Conservation (phyloP, 768 basidiomycete species). For the Russula sp. region DNA sequence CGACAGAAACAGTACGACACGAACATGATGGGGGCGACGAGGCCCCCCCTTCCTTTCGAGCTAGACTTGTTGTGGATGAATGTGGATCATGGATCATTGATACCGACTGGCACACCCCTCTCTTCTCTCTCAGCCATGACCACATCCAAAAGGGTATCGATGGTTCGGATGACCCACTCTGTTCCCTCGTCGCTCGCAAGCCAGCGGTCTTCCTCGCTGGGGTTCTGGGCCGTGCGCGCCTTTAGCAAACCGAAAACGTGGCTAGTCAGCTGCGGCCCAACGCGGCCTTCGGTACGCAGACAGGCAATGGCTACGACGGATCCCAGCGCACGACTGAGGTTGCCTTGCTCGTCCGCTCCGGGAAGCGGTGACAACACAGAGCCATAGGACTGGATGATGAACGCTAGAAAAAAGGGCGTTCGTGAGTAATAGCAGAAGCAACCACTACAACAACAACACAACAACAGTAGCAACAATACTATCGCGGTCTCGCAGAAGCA, state of each 20-base stretch:
- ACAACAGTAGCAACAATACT: background rate
- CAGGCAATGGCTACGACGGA: slow-evolving; percentile 84
- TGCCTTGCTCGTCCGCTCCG: slow-evolving; percentile 60
- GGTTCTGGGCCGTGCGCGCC: slow-evolving; percentile 58
- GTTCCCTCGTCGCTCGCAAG: slow-evolving; percentile 82
- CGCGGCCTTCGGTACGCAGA: slow-evolving; percentile 78
- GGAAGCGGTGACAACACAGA: slow-evolving; percentile 72
- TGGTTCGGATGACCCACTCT: slow-evolving; percentile 82
- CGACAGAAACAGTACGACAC: slow-evolving; percentile 2
- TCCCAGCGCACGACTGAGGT: slow-evolving; percentile 79
- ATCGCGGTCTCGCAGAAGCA: slow-evolving; percentile 2
- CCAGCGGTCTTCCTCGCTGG: slow-evolving; percentile 72
- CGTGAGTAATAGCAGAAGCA: slow-evolving; percentile 11
- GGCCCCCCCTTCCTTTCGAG: slow-evolving; percentile 43
- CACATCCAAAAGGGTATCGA: slow-evolving; percentile 77
- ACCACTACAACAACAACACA: background rate
- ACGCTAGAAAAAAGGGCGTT: slow-evolving; percentile 46
- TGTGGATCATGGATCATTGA: slow-evolving; percentile 28
- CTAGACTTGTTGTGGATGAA: slow-evolving; percentile 47
- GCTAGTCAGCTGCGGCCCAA: slow-evolving; percentile 83
- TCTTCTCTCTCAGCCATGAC: slow-evolving; percentile 42
- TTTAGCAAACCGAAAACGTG: slow-evolving; percentile 91
- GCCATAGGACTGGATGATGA: slow-evolving; percentile 86
- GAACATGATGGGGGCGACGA: slow-evolving; percentile 8
- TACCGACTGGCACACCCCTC: too few species aligned